Evolutionary conservation across 805 yeast genomes (phyloP).

Genomic region (Myxozyma sirexii): DNA sequence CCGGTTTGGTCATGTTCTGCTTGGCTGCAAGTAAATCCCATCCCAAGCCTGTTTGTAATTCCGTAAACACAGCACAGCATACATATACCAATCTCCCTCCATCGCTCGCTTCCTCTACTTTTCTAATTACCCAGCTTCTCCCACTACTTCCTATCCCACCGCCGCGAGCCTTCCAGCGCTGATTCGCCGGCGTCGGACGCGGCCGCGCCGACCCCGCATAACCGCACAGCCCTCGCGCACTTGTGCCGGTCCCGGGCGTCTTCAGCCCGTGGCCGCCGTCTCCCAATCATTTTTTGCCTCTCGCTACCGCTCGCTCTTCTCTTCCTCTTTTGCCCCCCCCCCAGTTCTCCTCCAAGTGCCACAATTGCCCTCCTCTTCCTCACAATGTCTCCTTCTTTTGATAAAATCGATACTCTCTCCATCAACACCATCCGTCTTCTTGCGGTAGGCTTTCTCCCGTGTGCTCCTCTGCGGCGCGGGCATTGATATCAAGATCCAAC

Average conservation of each 20-base stretch:
- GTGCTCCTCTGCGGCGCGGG: neutral
- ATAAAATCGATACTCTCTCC: slow-evolving; percentile 71
- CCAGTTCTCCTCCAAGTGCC: slow-evolving; percentile 33
- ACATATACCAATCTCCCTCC: no score
- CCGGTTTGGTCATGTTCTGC: no score
- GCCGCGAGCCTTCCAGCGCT: neutral
- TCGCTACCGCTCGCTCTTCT: neutral
- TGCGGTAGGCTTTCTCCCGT: slow-evolving; percentile 51
- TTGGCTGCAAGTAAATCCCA: no score
- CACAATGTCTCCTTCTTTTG: slow-evolving; percentile 40
- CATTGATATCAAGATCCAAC: neutral
- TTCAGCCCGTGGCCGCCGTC: slow-evolving; percentile 19
- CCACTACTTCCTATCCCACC: no score
- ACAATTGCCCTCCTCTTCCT: neutral
- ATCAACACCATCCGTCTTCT: slow-evolving; percentile 86
- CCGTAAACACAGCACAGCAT: no score
- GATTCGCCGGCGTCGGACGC: slow-evolving; percentile 4
- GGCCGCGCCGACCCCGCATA: slow-evolving; percentile 7
- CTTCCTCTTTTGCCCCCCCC: neutral
- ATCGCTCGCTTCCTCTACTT: no score
- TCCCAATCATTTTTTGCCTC: neutral
- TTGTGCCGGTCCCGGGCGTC: slow-evolving; percentile 22
- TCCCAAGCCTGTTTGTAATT: no score
- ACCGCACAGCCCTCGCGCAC: neutral
- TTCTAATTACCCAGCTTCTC: no score